Base-by-base conservation (phyloP, 1,139 yeast genomes). In the Zygoascus sp. region DNA sequence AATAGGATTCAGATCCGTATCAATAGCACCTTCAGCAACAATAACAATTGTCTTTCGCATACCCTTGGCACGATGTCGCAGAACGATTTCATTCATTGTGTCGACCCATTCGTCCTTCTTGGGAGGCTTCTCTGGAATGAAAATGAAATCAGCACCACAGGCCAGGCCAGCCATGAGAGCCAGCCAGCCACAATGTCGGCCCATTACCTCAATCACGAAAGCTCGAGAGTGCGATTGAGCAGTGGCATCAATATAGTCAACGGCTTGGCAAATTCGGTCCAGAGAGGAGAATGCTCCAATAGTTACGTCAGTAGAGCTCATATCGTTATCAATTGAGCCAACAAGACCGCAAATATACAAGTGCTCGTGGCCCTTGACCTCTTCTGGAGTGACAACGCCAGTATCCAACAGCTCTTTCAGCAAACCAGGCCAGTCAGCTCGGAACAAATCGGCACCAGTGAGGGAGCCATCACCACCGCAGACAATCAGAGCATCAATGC, bases 391-490 rank as follows among this genome's bases (percentile, higher is more conserved):
- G 52, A 90, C 75, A 55, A 70, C 72, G 3, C 76, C 75, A 6
- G 67, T 73, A 1, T 69, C 70, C 38, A 75, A 71, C 54, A 92
- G 76, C 65, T 92, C 97, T 32, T 76, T 67, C 44, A 90, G 71
- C 57, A 92, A 76, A 15, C 85, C 76, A 3, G 96, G 96, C 98
- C 98, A 92, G 68, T 92, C 97, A 28, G 80, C 68, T 65, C 98
- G 80, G 73, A 92, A 89, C 53, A 85, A 72, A 65, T 92, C 97
- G 11, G 98, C 98, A 58, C 98, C 98, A 1, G 98, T 92, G 56
- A 92, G 74, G 0, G 97, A 89, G 47, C 98, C 98, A 64, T 92
- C 98, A 69, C 98, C 98, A 61, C 98, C 98, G 70, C 97, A 88
- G n/a, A 92, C 97, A 58, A 92, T 82, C 56, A 92, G 75, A 0